Evolutionary conservation across 176 grass and related monocot genomes (phyloP), one percentile per base, ranked within the genome.

Genomic region (Oryza brachyantha): DNA sequence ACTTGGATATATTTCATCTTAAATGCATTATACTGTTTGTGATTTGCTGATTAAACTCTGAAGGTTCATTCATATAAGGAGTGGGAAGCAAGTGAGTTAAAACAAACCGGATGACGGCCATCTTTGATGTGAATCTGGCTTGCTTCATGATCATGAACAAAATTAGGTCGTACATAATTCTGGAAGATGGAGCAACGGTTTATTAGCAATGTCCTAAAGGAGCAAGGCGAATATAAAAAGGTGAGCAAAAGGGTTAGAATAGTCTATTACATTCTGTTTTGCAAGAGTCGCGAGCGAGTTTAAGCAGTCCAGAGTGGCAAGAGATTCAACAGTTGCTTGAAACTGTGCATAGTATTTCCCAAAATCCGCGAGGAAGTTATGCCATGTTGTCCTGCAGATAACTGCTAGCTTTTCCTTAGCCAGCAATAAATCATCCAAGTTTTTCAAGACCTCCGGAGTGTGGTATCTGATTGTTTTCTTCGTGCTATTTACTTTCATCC

Each of bases 71-170:
- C 27, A 32, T 79, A 10, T 63, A 41, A 52, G 32, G 8, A 64
- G 79, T 35, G 71, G 19, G 73, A 64, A 70, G 26, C 42, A 74
- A 79, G 17, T 87, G 74, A 52, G 17, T 19, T 42, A 73, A 13
- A 73, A 88, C 95, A 88, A 72, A 97, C 95, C 57, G 95, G 92
- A 84, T 97, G 95, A 46, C 89, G 87, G 34, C 95, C 95, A n/a
- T 72, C 67, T 85, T 86, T 90, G 50, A 97, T 86, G 70, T 85
- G 75, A 79, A 97, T 94, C 75, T 97, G 91, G 77, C 83, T 94
- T 85, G 95, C 82, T 85, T 92, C 92, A 58, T 84, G 76, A 27
- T 92, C 69, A 29, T 57, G 64, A 80, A 90, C 84, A 92, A 97
- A 97, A 77, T 52, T 84, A 79, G 95, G 95, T 10, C 63, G 72